Conservation (phyloP, 495 filamentous ascomycete species). For the Articulospora tetracladia region DNA sequence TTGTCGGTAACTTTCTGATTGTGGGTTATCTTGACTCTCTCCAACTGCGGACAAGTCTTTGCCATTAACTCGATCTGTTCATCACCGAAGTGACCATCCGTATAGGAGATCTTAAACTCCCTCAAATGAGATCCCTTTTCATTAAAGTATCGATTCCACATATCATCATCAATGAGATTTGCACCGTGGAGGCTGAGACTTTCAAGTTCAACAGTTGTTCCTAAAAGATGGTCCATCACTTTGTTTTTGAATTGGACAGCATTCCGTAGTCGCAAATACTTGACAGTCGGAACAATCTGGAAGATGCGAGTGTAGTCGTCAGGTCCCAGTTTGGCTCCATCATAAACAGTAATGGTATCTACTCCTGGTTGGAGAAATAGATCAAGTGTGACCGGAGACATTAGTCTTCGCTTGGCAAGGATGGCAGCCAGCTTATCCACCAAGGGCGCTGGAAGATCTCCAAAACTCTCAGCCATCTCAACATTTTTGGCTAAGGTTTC, state of each 20-base stretch:
- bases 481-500: constrained; percentile 83
- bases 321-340: constrained; percentile 68
- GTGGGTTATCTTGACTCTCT: constrained; percentile 66
- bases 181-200: constrained; percentile 67
- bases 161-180: constrained; percentile 69
- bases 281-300: constrained; percentile 63
- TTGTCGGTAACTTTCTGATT: constrained; percentile 45
- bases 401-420: constrained; percentile 70
- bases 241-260: constrained; percentile 84
- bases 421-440: constrained; percentile 76
- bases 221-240: constrained; percentile 74
- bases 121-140: constrained; percentile 58
- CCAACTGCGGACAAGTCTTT: constrained; percentile 56
- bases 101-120: constrained; percentile 66
- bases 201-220: constrained; percentile 58
- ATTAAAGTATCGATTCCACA: constrained; percentile 64
- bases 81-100: constrained; percentile 61
- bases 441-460: constrained; percentile 64
- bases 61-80: constrained; percentile 51
- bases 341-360: constrained; percentile 70
- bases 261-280: constrained; percentile 67
- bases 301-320: constrained; percentile 80
- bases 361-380: constrained; percentile 71
- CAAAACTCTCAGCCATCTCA: constrained; percentile 75
- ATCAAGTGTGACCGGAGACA: constrained; percentile 65